Evolutionary conservation across 164 flowering plant species (phyloP).

Genomic region (Chimonanthus salicifolius): DNA sequence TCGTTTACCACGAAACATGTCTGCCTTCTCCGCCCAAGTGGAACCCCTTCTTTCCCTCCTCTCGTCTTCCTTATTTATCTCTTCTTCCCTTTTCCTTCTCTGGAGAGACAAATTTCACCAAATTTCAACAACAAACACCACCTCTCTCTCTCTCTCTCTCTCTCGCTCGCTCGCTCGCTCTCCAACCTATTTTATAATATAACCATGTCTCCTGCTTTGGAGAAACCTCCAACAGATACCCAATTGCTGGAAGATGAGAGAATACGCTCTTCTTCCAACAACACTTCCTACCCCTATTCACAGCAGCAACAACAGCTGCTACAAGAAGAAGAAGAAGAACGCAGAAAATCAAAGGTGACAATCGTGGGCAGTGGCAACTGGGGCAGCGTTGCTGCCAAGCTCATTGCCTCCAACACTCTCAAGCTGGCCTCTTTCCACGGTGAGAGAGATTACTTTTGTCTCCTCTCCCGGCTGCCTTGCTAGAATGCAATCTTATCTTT

Average conservation of each 20-base stretch:
- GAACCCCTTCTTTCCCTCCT: background rate
- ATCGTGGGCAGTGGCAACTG: constrained; percentile 95
- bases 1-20: constrained; percentile 32
- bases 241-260: background rate
- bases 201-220: constrained; percentile 23
- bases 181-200: background rate
- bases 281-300: background rate
- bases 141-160: constrained; percentile 5
- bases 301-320: background rate
- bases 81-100: constrained; percentile 3
- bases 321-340: background rate
- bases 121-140: background rate
- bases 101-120: background rate
- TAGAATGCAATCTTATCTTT: background rate
- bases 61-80: constrained; percentile 1
- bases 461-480: background rate
- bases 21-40: constrained; percentile 39
- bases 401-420: constrained; percentile 81
- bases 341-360: constrained; percentile 46
- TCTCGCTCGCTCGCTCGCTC: background rate
- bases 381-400: constrained; percentile 96
- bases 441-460: constrained; percentile 13
- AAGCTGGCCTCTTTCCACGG: constrained; percentile 64
- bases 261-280: background rate
- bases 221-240: background rate